Base-by-base conservation (phyloP, 768 basidiomycete species). In the Mycena crocata region DNA sequence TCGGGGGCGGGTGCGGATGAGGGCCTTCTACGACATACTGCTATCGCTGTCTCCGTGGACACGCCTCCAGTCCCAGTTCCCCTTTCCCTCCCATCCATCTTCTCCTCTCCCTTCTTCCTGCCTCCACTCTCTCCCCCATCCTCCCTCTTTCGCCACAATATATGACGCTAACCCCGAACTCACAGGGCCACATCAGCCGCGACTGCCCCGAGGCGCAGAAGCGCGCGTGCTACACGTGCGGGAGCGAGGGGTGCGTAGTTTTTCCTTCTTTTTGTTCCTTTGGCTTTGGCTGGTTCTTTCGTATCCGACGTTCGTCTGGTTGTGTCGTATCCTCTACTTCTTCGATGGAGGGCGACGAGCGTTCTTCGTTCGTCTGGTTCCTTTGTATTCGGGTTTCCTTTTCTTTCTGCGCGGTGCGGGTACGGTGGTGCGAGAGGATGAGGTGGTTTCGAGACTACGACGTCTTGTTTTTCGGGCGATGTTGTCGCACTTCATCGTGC, bases 191-290 rank as follows among this genome's bases (percentile, higher is more conserved):
- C 74, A 93, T 95, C 75, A 90, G 89, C 77, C 87, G 89, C 75
- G 94, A 94, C 63, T 95, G 94, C 83, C 86, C 92, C 50, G 87
- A 93, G 75, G 89, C 93, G 30, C 92, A 93, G 79, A 91, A 87
- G 81, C 89, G 90, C 42, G 91, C 92, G 26, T 94, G 93, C 83
- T 94, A 94, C 80, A 90, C 85, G 23, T 94, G 93, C 76, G 92
- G 92, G 40, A 86, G 85, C 32, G 92, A 93, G 75, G 92, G 89
- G 91, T 92, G 65, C 74, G 90, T 82, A 12, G 0, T 24, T 35
- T 31, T 19, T 30, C 45, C 13, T 49, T 5, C 21, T 12, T 23
- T n/a, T 39, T 17, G 7, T 40, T n/a, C 8, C 31, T 24, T 40
- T 2, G 8, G 17, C 32, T 5, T 35, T 24, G 14, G n/a, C n/a